These are phyloP conservation scores for Penicillium soppii DNA, from an alignment of 495 filamentous ascomycete species.

Conservation along the genomic window DNA sequence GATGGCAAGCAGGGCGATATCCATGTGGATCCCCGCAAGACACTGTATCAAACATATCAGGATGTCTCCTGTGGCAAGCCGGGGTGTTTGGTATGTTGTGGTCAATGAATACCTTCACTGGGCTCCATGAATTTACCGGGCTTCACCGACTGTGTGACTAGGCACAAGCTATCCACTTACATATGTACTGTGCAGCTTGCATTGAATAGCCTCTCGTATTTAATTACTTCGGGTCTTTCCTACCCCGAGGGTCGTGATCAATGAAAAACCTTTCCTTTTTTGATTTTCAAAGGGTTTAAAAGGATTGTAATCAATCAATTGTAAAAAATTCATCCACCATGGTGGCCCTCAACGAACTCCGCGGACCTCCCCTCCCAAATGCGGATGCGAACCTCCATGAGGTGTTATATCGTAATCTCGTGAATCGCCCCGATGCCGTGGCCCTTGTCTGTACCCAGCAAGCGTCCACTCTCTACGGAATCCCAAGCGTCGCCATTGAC, in stretches of 20 bases:
- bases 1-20: not conserved
- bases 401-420: slow-evolving; percentile 8
- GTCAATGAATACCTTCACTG: too few species aligned
- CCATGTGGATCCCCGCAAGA: not conserved
- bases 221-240: not conserved
- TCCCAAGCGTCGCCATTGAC: not conserved
- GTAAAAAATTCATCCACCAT: not conserved
- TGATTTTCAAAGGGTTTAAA: not conserved
- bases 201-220: not conserved
- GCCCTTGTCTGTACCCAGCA: slow-evolving; percentile 19
- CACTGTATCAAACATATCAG: too few species aligned
- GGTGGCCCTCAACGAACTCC: slow-evolving; percentile 11
- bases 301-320: not conserved
- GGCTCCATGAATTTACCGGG: too few species aligned
- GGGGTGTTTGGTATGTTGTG: too few species aligned
- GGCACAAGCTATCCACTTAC: not conserved
- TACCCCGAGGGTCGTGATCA: too few species aligned
- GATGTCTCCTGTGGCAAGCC: too few species aligned
- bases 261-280: not conserved
- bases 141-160: too few species aligned
- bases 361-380: slow-evolving; percentile 8
- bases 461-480: slow-evolving; percentile 6
- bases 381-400: slow-evolving; percentile 1
- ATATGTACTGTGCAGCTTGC: not conserved
- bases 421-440: not conserved